Conservation (phyloP, 208 protist species). For the Trypanosoma vivax region DNA sequence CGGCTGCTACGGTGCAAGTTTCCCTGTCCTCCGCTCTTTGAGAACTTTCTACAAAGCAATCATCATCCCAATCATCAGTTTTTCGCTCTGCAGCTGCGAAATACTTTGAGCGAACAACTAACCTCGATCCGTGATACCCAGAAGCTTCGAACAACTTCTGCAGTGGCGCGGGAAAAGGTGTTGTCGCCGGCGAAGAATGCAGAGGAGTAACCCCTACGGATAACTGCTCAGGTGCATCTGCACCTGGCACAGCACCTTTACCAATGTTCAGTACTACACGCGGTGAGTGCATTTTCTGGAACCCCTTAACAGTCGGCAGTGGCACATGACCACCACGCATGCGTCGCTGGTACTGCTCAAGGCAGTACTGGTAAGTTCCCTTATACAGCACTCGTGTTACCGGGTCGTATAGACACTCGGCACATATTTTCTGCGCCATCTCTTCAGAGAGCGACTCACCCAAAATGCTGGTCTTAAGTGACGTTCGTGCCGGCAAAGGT, state of each 20-base stretch:
- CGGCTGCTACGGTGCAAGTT: neutral
- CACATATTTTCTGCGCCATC: constrained; percentile 50
- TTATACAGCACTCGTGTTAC: constrained; percentile 43
- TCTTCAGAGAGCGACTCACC: constrained; percentile 34
- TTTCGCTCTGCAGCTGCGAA: constrained; percentile 37
- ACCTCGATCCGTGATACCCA: constrained; percentile 24
- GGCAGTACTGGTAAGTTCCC: constrained; percentile 35
- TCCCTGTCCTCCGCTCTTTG: neutral
- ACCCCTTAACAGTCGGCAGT: constrained; percentile 54
- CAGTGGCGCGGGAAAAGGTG: constrained; percentile 23
- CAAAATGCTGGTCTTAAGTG: constrained; percentile 48
- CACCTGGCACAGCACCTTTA: no score
- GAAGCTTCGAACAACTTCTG: constrained; percentile 29
- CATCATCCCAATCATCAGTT: constrained; percentile 21
- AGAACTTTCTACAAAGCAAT: neutral
- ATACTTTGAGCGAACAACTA: constrained; percentile 56
- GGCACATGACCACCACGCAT: constrained; percentile 42
- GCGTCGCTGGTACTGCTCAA: constrained; percentile 47
- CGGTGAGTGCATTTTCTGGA: constrained; percentile 34
- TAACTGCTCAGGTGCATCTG: no score
- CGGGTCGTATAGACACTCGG: constrained; percentile 56
- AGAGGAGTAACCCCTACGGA: neutral
- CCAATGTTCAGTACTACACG: constrained; percentile 39
- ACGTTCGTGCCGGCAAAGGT: constrained; percentile 32
- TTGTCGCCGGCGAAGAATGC: constrained; percentile 11